Evolutionary conservation across 192 early-diverging fungal genomes (phyloP), one percentile per base, ranked within the genome.

Genomic region (Tieghemiomyces parasiticus): DNA sequence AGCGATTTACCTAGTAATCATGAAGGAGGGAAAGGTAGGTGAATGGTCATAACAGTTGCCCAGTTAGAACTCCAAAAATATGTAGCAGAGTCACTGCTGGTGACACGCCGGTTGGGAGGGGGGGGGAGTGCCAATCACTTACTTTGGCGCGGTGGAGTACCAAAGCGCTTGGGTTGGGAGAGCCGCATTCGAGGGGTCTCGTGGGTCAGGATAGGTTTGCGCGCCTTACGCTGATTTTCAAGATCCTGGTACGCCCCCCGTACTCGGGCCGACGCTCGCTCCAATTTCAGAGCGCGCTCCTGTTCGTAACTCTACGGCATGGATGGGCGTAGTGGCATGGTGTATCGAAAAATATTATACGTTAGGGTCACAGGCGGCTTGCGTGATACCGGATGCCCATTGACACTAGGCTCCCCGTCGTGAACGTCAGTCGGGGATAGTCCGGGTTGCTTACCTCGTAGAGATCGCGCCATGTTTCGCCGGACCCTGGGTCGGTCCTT

Each of bases 181-280:
- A 16, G 16, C 38, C 38, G 16, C 38, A 16, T 19, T 44, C 9
- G 9, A 44, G 16, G 9, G 9, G 38, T 19, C 38, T 12, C 38
- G n/a, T 44, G 38, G 8, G 54, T 56, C 14, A 56, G 29, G 29
- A 56, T 31, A 16, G 34, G 16, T 29, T 56, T 20, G 13, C 54
- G 54, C 9, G 31, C 20, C 24, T 56, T 10, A 16, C 54, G 54
- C 34, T 56, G 54, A 1, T 33, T 20, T 22, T 31, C 54, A 6
- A 35, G 20, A 20, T 20, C 33, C 24, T 20, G 54, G 34, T 56
- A 56, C 29, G 54, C 54, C 29, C 54, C 54, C 31, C 54, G 54
- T 12, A 56, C 54, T 16, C 54, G 54, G 2, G 54, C 54, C 6
- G 54, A 16, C 2, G 54, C 54, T 16, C 32, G 28, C 33, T 56